These are phyloP conservation scores for Ophiocordyceps camponoti-saundersi DNA, from an alignment of 2,329 filamentous ascomycete genomes.

Conservation along the genomic window DNA sequence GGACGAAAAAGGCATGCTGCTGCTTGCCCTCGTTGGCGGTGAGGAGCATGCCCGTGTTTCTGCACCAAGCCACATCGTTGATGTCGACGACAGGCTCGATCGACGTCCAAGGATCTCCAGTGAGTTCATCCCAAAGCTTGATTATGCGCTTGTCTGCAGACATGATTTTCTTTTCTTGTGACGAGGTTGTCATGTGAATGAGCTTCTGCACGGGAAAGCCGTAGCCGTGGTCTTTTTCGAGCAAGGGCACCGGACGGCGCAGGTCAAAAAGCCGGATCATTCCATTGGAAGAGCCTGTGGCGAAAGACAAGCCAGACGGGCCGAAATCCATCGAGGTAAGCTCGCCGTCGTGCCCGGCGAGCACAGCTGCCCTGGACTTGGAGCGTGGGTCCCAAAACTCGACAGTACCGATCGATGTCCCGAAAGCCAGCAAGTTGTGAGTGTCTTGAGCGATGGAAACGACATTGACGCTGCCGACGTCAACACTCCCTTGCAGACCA, in stretches of 20 bases:
- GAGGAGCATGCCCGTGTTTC: slow-evolving; percentile 82
- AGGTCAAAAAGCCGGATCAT: slow-evolving; percentile 85
- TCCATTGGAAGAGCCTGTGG: slow-evolving; percentile 74
- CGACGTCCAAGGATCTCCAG: slow-evolving; percentile 82
- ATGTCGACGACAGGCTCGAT: slow-evolving; percentile 91
- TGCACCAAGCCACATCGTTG: slow-evolving; percentile 86
- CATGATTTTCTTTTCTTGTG: slow-evolving; percentile 71
- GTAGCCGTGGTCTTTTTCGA: slow-evolving; percentile 92
- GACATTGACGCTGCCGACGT: slow-evolving; percentile 72
- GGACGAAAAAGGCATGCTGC: slow-evolving; percentile 89
- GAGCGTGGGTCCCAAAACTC: slow-evolving; percentile 93
- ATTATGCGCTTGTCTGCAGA: slow-evolving; percentile 91
- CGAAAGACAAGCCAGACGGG: slow-evolving; percentile 66
- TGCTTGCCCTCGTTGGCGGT: slow-evolving; percentile 94
- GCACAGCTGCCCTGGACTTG: slow-evolving; percentile 60
- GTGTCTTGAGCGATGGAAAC: slow-evolving; percentile 75
- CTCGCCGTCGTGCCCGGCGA: slow-evolving; percentile 52
- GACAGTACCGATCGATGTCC: slow-evolving; percentile 85
- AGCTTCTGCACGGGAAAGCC: slow-evolving; percentile 84
- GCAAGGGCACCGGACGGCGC: slow-evolving; percentile 65
- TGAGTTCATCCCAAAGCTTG: slow-evolving; percentile 81
- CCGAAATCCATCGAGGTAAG: slow-evolving; percentile 82
- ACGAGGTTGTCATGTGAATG: slow-evolving; percentile 51
- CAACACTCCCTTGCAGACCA: slow-evolving; percentile 72
- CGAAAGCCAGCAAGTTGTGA: slow-evolving; percentile 83